phyloP scores from a whole-genome alignment of 1,284 basidiomycete species.

The Sanghuangporus sanghuang region DNA sequence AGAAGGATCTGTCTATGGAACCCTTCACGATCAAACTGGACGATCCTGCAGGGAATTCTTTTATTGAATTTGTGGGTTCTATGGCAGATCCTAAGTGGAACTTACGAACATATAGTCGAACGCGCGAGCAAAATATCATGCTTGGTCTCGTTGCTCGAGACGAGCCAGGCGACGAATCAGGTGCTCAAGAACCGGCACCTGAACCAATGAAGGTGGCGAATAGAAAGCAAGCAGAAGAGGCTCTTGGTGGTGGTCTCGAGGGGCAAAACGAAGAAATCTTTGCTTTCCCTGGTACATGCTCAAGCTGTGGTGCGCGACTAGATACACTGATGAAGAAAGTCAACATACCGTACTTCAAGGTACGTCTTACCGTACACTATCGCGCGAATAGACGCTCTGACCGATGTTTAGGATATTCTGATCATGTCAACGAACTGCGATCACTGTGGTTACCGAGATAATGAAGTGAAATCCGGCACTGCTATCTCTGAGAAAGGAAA shows the following conservation, averaged over 20 bases:
- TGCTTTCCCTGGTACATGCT: constrained; percentile 86
- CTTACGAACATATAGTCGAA: constrained; percentile 81
- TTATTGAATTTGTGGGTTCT: constrained; percentile 79
- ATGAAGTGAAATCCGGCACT: constrained; percentile 93
- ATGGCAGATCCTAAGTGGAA: constrained; percentile 92
- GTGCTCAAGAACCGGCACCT: neutral
- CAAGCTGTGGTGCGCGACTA: constrained; percentile 80
- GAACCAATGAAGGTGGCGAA: constrained; percentile 20
- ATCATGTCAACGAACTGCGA: constrained; percentile 99
- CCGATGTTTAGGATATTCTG: constrained; percentile 76
- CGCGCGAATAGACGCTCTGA: neutral
- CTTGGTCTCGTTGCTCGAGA: constrained; percentile 64
- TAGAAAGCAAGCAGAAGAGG: constrained; percentile 33
- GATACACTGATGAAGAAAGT: constrained; percentile 96
- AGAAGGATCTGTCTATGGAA: constrained; percentile 52
- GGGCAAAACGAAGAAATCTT: constrained; percentile 78
- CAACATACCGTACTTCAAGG: constrained; percentile 97
- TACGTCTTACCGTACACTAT: constrained; percentile 27
- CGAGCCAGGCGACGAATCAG: constrained; percentile 32
- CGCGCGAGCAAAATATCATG: constrained; percentile 77
- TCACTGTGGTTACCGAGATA: constrained; percentile 92
- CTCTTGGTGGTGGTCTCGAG: constrained; percentile 23
- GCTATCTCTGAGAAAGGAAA: constrained; percentile 87
- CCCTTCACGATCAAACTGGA: constrained; percentile 86
- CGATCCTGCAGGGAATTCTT: constrained; percentile 95